phyloP scores from a whole-genome alignment of 23 red algal species.

The Gracilaria gracilis region DNA sequence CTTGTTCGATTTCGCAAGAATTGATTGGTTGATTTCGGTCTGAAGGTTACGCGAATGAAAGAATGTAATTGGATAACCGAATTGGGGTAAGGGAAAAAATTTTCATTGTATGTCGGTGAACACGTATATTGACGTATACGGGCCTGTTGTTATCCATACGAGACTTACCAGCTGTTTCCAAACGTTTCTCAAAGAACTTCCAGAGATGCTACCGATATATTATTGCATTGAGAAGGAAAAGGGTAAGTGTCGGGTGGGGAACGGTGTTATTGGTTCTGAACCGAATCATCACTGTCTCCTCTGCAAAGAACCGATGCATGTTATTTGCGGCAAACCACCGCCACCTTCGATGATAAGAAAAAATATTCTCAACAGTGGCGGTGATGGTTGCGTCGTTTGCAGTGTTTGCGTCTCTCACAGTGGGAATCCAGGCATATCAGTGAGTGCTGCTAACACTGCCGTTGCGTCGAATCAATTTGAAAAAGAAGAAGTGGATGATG shows the following conservation, averaged over 20 bases:
- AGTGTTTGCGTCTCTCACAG: not conserved
- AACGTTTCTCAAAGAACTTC: no score
- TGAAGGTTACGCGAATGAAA: no score
- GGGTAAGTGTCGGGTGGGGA: not conserved
- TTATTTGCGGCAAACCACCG: not conserved
- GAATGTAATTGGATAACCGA: no score
- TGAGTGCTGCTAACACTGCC: no score
- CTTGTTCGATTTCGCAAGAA: no score
- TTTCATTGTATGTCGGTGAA: no score
- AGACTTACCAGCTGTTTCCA: no score
- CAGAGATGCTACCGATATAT: not conserved
- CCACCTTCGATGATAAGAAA: not conserved
- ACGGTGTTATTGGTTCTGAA: not conserved
- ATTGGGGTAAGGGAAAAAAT: no score
- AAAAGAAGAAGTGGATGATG: not conserved
- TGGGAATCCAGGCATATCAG: no score
- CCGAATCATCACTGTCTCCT: not conserved
- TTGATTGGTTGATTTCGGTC: no score
- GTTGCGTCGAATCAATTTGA: not conserved
- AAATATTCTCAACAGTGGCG: not conserved
- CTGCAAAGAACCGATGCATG: not conserved
- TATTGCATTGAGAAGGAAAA: not conserved
- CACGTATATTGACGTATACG: no score
- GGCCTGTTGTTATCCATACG: no score
- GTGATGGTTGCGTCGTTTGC: not conserved